These are phyloP conservation scores for Wilhelminamyces savonicus DNA, from an alignment of 805 yeast genomes.

Conservation along the genomic window DNA sequence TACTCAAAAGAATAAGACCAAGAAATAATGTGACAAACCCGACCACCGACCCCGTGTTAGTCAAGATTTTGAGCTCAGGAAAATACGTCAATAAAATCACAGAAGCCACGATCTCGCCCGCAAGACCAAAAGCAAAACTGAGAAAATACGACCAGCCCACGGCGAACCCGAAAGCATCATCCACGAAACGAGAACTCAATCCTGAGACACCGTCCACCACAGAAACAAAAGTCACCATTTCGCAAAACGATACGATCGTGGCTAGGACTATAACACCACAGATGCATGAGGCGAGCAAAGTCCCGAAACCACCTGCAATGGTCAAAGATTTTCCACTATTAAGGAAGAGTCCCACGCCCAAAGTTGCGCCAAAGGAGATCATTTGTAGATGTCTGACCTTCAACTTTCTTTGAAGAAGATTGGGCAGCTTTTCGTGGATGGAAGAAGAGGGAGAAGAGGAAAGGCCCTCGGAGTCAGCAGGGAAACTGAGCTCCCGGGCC, in stretches of 20 bases:
- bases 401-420: slow-evolving; percentile 48
- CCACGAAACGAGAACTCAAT: slow-evolving; percentile 66
- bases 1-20: slow-evolving; percentile 41
- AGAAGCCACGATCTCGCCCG: slow-evolving; percentile 77
- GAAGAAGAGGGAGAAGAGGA: slow-evolving; percentile 4
- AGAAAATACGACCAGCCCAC: slow-evolving; percentile 71
- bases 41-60: slow-evolving; percentile 33
- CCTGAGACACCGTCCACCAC: slow-evolving; percentile 78
- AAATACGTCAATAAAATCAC: slow-evolving; percentile 71
- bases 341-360: slow-evolving; percentile 70
- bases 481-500: background rate
- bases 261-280: slow-evolving; percentile 62
- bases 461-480: no score
- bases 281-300: slow-evolving; percentile 57
- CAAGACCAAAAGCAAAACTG: slow-evolving; percentile 65
- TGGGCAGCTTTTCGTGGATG: slow-evolving; percentile 2
- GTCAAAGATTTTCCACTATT: slow-evolving; percentile 68
- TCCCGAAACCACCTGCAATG: slow-evolving; percentile 74
- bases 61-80: slow-evolving; percentile 46
- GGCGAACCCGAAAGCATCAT: slow-evolving; percentile 72
- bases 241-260: slow-evolving; percentile 71
- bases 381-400: slow-evolving; percentile 66
- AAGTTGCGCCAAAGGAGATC: slow-evolving; percentile 73
- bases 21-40: slow-evolving; percentile 65
- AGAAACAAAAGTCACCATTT: slow-evolving; percentile 74